Percentiles rank a stretch among this genome's conserved stretches.
phyloP scores from a whole-genome alignment of 2,329 filamentous ascomycete species.

The Beauveria medogensis region DNA sequence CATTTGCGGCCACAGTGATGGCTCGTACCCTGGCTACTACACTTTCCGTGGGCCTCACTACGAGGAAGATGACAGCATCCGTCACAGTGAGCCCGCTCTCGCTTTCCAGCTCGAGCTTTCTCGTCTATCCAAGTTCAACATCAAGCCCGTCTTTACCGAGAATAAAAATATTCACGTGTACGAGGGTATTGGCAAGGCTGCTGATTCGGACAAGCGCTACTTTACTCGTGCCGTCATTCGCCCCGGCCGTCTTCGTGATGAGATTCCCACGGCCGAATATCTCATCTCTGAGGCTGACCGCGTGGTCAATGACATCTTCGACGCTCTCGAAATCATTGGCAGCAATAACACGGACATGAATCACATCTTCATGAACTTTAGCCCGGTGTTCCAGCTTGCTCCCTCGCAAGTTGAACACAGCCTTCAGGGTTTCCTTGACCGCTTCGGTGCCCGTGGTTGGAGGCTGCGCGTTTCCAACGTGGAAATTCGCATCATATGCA shows the following conservation, averaged over 20 bases:
- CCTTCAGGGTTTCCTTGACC: slow-evolving; percentile 89
- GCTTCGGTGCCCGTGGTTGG: slow-evolving; percentile 92
- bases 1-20: slow-evolving; percentile 90
- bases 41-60: slow-evolving; percentile 93
- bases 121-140: slow-evolving; percentile 91
- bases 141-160: slow-evolving; percentile 96
- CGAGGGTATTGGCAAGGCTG: slow-evolving; percentile 88
- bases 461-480: slow-evolving; percentile 92
- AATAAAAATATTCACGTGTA: slow-evolving; percentile 99
- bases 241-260: slow-evolving; percentile 86
- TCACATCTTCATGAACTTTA: slow-evolving; percentile 99
- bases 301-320: slow-evolving; percentile 94
- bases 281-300: slow-evolving; percentile 95
- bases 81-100: slow-evolving; percentile 91
- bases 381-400: slow-evolving; percentile 85
- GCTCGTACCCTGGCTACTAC: slow-evolving; percentile 93
- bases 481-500: slow-evolving; percentile 98
- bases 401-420: slow-evolving; percentile 87
- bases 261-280: slow-evolving; percentile 98
- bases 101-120: slow-evolving; percentile 97
- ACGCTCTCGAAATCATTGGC: slow-evolving; percentile 95
- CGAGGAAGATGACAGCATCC: slow-evolving; percentile 87
- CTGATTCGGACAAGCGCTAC: slow-evolving; percentile 96
- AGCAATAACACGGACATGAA: slow-evolving; percentile 99
- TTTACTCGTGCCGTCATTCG: slow-evolving; percentile 95